Evolutionary conservation across 2,329 filamentous ascomycete genomes (phyloP), one percentile per base, ranked within the genome.

Genomic region (Exophiala phaeomuriformis): DNA sequence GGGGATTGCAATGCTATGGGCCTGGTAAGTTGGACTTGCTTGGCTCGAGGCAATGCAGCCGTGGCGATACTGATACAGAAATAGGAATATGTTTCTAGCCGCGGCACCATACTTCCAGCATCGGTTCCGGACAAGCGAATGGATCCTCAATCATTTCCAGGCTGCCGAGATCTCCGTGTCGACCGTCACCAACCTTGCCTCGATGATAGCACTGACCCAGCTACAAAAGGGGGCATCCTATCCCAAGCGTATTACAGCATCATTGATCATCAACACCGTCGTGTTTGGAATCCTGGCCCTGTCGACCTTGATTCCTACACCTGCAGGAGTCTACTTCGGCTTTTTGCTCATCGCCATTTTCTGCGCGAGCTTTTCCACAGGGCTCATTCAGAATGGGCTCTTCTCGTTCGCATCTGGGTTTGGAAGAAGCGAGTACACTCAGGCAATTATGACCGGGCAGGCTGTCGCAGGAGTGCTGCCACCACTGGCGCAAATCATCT

Each of bases 31-130:
- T 48, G 33, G 28, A 12, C 7, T 29, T 19, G 12, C 5, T 30
- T 32, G n/a, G 9, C 29, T 19, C 7, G 10, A 19, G 19, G 1
- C 19, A 19, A 19, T 19, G 8, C n/a, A n/a, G 4, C 8, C 19
- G 2, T 27, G 10, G 7, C n/a, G 9, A 36, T 9, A 37, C 49
- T 55, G 37, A 58, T 50, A 28, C 9, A 35, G 29, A 19, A 37
- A 10, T 61, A 91, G 89, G 89, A 97, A 97, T 75, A 96, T 96
- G 91, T 96, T 97, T 70, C 81, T 97, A 63, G 91, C 93, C 43
- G 90, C 91, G 5, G 88, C 89, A 1, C 89, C 91, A 3, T 97
- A 97, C 75, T 96, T 97, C 72, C 83, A 90, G 65, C 77, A 76
- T 47, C 88, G 91, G 62, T 95, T 97, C 69, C 73, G 78, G 43